Conservation (phyloP, 78 protist genomes). For the Isochrysis galbana region DNA sequence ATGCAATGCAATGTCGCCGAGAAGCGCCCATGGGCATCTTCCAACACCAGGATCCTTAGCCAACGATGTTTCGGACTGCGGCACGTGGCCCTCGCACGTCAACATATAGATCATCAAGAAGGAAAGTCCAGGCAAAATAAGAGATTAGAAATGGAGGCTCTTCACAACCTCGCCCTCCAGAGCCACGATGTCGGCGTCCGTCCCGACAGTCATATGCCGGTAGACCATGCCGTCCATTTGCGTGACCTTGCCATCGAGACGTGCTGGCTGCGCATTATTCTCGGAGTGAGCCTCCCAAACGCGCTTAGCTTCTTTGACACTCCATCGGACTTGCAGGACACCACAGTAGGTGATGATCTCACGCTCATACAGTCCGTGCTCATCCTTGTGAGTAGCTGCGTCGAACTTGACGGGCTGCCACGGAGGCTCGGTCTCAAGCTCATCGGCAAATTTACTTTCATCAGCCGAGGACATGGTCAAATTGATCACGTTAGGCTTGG, state of each 20-base stretch:
- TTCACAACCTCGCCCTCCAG: constrained; percentile 13
- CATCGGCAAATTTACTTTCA: neutral
- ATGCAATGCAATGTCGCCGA: too few species aligned
- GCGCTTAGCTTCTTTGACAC: neutral
- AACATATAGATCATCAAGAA: too few species aligned
- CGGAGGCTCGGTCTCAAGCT: neutral
- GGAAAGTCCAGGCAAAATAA: too few species aligned
- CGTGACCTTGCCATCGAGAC: neutral
- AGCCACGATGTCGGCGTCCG: neutral
- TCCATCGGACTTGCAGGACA: neutral
- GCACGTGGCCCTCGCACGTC: too few species aligned
- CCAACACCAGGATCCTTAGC: too few species aligned
- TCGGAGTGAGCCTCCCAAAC: neutral
- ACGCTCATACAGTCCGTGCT: neutral
- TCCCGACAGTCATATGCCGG: neutral
- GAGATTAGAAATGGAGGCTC: neutral
- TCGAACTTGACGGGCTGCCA: neutral
- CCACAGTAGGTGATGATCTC: neutral
- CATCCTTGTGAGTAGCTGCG: neutral
- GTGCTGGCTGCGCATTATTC: neutral
- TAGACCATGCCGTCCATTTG: neutral
- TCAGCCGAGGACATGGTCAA: neutral
- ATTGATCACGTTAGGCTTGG: neutral
- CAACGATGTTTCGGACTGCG: too few species aligned
- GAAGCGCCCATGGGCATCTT: too few species aligned